These are phyloP conservation scores for Botrytis squamosa DNA, from an alignment of 2,329 filamentous ascomycete species.

Conservation along the genomic window DNA sequence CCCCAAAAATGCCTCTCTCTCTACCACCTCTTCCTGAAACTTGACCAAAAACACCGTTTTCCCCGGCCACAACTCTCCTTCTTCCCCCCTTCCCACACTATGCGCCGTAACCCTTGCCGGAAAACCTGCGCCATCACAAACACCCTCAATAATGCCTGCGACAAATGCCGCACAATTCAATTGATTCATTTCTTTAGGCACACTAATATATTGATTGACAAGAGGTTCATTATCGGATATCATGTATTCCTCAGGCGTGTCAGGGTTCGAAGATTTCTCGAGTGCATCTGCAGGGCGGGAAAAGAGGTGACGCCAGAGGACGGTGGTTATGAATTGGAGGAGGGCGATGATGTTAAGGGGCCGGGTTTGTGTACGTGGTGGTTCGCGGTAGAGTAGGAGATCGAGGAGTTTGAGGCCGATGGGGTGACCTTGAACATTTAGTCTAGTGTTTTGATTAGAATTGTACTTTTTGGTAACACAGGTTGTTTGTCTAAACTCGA, in stretches of 20 bases:
- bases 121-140: slow-evolving; percentile 91
- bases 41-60: slow-evolving; percentile 95
- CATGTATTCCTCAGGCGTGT: slow-evolving; percentile 95
- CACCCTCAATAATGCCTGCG: slow-evolving; percentile 90
- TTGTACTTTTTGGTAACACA: not conserved
- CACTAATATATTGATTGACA: slow-evolving; percentile 89
- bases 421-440: slow-evolving; percentile 89
- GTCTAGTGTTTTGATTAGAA: slow-evolving; percentile 48
- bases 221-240: slow-evolving; percentile 97
- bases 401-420: slow-evolving; percentile 93
- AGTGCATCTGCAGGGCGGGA: slow-evolving; percentile 86
- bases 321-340: slow-evolving; percentile 92
- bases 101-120: slow-evolving; percentile 88
- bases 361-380: slow-evolving; percentile 67
- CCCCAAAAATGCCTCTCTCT: slow-evolving; percentile 80
- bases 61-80: slow-evolving; percentile 86
- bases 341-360: slow-evolving; percentile 87
- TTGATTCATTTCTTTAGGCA: slow-evolving; percentile 93
- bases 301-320: slow-evolving; percentile 90
- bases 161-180: slow-evolving; percentile 96
- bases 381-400: slow-evolving; percentile 83
- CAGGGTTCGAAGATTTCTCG: slow-evolving; percentile 79
- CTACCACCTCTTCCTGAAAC: slow-evolving; percentile 87
- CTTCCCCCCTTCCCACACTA: slow-evolving; percentile 59
- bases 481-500: not conserved